Percentiles rank a stretch among this genome's conserved stretches.
Evolutionary conservation across 2,329 filamentous ascomycete species (phyloP).

Genomic region (Beauveria medogensis): DNA sequence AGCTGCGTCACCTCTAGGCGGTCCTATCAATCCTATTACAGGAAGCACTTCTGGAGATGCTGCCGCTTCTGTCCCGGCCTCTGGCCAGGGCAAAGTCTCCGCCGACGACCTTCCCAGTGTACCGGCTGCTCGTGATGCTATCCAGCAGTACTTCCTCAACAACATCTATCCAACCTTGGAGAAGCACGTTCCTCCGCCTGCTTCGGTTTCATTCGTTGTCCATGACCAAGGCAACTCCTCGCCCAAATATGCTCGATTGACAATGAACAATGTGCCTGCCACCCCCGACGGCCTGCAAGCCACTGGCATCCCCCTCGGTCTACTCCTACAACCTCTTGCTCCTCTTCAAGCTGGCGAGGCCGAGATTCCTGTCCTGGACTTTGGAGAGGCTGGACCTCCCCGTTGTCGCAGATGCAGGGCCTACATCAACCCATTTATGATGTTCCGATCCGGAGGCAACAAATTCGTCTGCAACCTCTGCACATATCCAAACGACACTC

Average conservation of each 20-base stretch:
- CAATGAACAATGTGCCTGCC: constrained; percentile 85
- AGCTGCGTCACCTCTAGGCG: not conserved
- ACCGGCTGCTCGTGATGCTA: constrained; percentile 71
- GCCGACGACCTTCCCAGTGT: constrained; percentile 91
- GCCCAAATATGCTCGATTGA: constrained; percentile 85
- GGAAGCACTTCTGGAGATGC: constrained; percentile 20
- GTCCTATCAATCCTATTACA: constrained; percentile 18
- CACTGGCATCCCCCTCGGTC: constrained; percentile 77
- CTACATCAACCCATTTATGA: constrained; percentile 99
- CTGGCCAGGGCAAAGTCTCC: constrained; percentile 54
- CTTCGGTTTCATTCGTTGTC: constrained; percentile 82
- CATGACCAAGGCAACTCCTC: constrained; percentile 95
- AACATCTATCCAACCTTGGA: constrained; percentile 95
- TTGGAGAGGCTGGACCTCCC: constrained; percentile 83
- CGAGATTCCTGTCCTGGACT: constrained; percentile 86
- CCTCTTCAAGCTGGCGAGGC: constrained; percentile 75
- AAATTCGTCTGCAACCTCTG: constrained; percentile 98
- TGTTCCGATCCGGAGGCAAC: constrained; percentile 86
- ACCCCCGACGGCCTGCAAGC: constrained; percentile 70
- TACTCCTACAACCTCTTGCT: constrained; percentile 83
- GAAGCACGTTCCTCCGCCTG: constrained; percentile 82
- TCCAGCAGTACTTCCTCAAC: constrained; percentile 75
- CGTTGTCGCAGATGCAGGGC: constrained; percentile 87
- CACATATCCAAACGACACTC: constrained; percentile 91
- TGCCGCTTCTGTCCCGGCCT: constrained; percentile 25